Evolutionary conservation across 2,329 filamentous ascomycete species (phyloP), one percentile per base, ranked within the genome.

Genomic region (Xylariaceae sp.): DNA sequence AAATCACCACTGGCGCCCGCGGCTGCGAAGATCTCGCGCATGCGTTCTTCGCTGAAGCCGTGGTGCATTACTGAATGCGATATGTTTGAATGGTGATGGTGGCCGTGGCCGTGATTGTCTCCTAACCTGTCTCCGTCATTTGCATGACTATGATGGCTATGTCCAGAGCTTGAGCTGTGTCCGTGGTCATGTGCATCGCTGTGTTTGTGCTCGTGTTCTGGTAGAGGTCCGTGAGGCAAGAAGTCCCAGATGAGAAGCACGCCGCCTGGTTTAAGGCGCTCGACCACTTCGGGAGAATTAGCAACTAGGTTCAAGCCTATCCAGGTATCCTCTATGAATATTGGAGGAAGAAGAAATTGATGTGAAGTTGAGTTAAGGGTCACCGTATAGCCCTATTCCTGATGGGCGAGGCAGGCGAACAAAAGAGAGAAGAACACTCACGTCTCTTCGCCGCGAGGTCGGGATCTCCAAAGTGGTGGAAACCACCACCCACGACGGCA

Each of bases 181-280:
- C 45, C 37, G 22, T 45, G 38, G 45, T 40, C 44, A 59, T 51
- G 27, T 63, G 61, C 37, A n/a, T n/a, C 8, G 19, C 11, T 16
- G 19, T 36, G 34, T n/a, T n/a, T n/a, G 11, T 40, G 35, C 5
- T 37, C 11, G 5, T 49, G n/a, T 19, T 42, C 19, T n/a, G 42
- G 41, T 2, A 16, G 35, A 55, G 52, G 48, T 14, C 41, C 71
- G 53, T 84, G 79, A 7, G 80, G 70, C 16, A 85, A 58, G 48
- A 89, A 83, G 59, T 90, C 86, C 37, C 85, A 68, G 44, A 90
- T 77, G 39, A 88, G 67, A 36, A 88, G 68, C 1, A 82, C 77
- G 10, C 86, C 86, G 3, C 83, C 84, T 3, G 76, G 75, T 51
- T 74, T 76, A 47, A 91, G 67, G 8, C 85, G 75, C 58, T 79